These are phyloP conservation scores for Claviceps capensis DNA, from an alignment of 2,329 filamentous ascomycete species.

Conservation along the genomic window DNA sequence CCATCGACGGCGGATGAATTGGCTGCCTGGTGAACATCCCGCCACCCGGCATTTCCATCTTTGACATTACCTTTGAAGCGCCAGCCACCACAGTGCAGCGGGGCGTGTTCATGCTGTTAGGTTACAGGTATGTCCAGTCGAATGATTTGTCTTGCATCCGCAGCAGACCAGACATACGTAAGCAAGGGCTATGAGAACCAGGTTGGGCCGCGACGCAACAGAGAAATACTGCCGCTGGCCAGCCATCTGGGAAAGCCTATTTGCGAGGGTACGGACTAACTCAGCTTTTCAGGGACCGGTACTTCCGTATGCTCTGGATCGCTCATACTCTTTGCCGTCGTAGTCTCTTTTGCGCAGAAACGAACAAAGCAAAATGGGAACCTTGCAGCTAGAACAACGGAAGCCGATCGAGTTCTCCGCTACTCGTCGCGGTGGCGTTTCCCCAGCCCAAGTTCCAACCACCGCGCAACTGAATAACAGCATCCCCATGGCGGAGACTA, in stretches of 20 bases:
- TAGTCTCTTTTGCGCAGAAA: neutral
- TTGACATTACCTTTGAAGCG: neutral
- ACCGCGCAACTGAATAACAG: neutral
- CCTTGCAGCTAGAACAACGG: neutral
- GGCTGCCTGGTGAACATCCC: neutral
- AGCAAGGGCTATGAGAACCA: neutral
- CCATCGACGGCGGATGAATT: neutral
- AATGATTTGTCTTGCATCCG: neutral
- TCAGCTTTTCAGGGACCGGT: neutral
- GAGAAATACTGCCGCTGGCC: neutral
- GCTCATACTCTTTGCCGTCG: neutral
- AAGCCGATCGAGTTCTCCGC: too few relatives aligned
- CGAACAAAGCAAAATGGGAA: neutral
- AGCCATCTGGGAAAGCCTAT: neutral
- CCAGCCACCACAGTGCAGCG: conserved; percentile 1
- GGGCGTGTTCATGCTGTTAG: neutral
- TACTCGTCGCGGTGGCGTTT: neutral
- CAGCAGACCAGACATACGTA: neutral
- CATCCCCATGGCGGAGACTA: conserved; percentile 7
- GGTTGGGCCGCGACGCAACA: neutral
- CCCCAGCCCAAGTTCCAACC: neutral
- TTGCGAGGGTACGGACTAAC: neutral
- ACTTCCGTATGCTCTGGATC: neutral
- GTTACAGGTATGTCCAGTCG: neutral
- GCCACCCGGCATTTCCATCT: neutral